These are phyloP conservation scores for Suaeda aralocaspica DNA, from an alignment of 148 eudicot species.

Conservation along the genomic window DNA sequence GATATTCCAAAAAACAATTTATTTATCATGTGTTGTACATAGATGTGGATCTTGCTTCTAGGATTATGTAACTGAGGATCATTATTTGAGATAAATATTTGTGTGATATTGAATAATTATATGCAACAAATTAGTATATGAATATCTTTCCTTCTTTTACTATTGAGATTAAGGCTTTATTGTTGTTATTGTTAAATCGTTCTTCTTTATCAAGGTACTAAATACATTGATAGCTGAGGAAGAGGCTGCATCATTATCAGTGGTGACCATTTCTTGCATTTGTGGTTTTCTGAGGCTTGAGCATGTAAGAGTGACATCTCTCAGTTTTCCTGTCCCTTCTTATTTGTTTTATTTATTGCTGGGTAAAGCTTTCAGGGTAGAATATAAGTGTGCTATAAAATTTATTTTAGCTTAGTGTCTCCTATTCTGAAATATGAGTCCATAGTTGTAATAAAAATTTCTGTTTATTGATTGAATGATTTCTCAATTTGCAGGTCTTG, in stretches of 20 bases:
- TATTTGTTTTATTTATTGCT: neutral
- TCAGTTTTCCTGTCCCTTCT: neutral
- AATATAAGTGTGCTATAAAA: neutral
- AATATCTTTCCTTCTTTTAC: neutral
- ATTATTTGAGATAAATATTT: neutral
- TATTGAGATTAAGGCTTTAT: too few relatives aligned
- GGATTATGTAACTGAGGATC: neutral
- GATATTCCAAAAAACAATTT: neutral
- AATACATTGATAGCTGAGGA: conserved; percentile 70
- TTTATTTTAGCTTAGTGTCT: neutral
- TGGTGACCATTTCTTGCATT: conserved; percentile 72
- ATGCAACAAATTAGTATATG: neutral
- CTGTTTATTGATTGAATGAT: conserved; percentile 8
- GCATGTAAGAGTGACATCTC: conserved; percentile 49
- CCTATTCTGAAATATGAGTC: neutral
- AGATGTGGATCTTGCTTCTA: neutral
- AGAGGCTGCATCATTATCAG: conserved; percentile 82
- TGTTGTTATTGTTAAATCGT: neutral
- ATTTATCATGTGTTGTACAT: conserved; percentile 5
- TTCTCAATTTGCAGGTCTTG: conserved; percentile 56
- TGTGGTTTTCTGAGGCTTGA: conserved; percentile 91
- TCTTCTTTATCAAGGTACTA: conserved; percentile 42
- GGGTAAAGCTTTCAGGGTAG: neutral
- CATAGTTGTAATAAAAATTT: neutral
- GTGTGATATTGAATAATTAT: neutral